Conservation (phyloP, 176 grass and related monocot genomes). For the Phragmites australis region DNA sequence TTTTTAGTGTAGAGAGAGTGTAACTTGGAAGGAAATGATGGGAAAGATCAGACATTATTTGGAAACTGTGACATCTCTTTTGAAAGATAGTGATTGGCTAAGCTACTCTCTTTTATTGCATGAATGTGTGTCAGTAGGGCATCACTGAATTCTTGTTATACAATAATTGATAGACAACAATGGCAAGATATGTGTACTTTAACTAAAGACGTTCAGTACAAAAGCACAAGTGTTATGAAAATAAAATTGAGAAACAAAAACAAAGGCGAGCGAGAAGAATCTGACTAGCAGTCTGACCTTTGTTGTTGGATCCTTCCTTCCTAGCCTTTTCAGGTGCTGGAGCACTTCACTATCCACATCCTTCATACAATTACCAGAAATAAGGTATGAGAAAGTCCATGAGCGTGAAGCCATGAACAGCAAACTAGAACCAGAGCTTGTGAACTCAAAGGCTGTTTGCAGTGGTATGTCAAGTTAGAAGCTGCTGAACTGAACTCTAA, state of each 20-base stretch:
- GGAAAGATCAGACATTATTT: not conserved
- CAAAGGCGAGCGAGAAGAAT: not conserved
- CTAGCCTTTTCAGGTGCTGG: conserved; percentile 87
- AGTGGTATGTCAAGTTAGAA: not conserved
- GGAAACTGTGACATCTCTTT: not conserved
- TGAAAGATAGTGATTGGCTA: not conserved
- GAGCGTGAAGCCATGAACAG: not conserved
- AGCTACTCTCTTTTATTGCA: not conserved
- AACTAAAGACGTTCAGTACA: not conserved
- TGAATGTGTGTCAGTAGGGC: not conserved
- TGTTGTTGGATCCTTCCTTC: conserved; percentile 89
- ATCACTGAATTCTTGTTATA: not conserved
- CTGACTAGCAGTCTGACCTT: conserved; percentile 56
- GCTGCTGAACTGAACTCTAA: not conserved
- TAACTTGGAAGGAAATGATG: not conserved
- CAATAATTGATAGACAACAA: not conserved
- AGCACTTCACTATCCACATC: conserved; percentile 77
- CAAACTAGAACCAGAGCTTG: conserved; percentile 12
- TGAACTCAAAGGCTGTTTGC: not conserved
- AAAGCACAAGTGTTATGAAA: not conserved
- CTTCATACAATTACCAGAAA: conserved; percentile 37
- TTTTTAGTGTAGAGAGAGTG: not conserved
- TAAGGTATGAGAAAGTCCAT: not conserved
- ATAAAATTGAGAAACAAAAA: not conserved
- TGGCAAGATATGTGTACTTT: not conserved